A percentile compares a stretch with the other conserved stretches of the same genome.
Conservation (phyloP, 176 grass and related monocot genomes). For the Zoysia pacifica region DNA sequence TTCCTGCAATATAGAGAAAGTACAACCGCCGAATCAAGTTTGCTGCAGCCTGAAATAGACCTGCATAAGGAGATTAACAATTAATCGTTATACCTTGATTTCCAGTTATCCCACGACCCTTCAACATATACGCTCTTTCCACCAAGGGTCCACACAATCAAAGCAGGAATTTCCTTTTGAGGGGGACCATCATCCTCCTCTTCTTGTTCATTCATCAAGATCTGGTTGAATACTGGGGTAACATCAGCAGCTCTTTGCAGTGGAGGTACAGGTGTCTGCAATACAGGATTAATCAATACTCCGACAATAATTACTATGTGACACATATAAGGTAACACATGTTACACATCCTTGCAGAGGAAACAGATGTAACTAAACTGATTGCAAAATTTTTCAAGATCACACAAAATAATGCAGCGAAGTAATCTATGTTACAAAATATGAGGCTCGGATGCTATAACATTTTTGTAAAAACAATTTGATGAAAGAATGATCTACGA, state of each 20-base stretch:
- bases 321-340: neutral
- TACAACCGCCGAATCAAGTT: constrained; percentile 27
- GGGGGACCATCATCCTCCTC: constrained; percentile 58
- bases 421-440: constrained; percentile 9
- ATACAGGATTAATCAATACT: constrained; percentile 36
- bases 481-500: neutral
- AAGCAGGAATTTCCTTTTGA: constrained; percentile 87
- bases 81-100: constrained; percentile 63
- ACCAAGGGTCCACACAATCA: constrained; percentile 89
- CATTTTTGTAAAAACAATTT: constrained; percentile 10
- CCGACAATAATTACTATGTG: constrained; percentile 1
- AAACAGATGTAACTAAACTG: constrained; percentile 20
- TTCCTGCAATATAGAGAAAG: constrained; percentile 59
- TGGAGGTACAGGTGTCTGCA: constrained; percentile 93
- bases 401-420: neutral
- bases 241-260: constrained; percentile 73
- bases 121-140: constrained; percentile 85
- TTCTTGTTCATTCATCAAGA: constrained; percentile 65
- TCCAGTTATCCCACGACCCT: constrained; percentile 99
- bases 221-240: constrained; percentile 76
- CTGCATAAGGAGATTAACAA: constrained; percentile 6
- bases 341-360: neutral
- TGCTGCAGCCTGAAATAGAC: neutral
- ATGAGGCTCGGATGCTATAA: neutral
- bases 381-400: neutral